Base-by-base conservation (phyloP, 768 basidiomycete genomes). In the Suillus subluteus region DNA sequence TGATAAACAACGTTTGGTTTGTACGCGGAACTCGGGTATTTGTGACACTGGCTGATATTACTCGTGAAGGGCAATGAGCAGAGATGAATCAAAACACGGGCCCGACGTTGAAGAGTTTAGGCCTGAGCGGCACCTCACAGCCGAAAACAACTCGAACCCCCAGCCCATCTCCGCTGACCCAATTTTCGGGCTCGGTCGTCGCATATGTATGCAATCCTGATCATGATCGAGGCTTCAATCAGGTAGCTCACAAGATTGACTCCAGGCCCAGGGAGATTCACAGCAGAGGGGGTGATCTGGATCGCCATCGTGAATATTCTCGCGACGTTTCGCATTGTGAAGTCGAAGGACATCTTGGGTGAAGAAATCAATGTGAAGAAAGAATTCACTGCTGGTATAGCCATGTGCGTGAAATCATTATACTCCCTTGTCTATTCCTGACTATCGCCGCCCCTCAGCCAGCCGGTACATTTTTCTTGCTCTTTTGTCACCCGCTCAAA, bases 1-100 rank as follows among this genome's bases (percentile, higher is more conserved):
- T 81, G 18, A 44, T 80, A 35, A 68, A 73, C 35, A 82, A 82
- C 37, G 69, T 74, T 26, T 82, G 80, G 81, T 78, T 64, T 68
- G 67, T 40, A n/a, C 4, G 18, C 21, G 32, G 15, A 23, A 44
- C 48, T 35, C 40, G 8, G 23, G 18, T 26, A 35, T n/a, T 37
- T 46, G 26, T 23, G 16, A 8, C 9, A 23, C 46, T 56, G 38
- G 32, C 26, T 52, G 16, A 63, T 37, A 12, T 30, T 5, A 9
- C 18, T 1, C 41, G 23, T 23, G 50, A 26, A 74, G 75, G 75
- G 75, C 69, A 12, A 77, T 76, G 21, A 46, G 68, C 12, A 64
- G 69, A 37, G 73, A 76, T 5, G 72, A 75, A 35, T 62, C 58
- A 6, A 44, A 9, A 12, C 71, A 67, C 12, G 54, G 54, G 30